Base-by-base conservation (phyloP, 768 basidiomycete species). In the Amanita molliuscula region DNA sequence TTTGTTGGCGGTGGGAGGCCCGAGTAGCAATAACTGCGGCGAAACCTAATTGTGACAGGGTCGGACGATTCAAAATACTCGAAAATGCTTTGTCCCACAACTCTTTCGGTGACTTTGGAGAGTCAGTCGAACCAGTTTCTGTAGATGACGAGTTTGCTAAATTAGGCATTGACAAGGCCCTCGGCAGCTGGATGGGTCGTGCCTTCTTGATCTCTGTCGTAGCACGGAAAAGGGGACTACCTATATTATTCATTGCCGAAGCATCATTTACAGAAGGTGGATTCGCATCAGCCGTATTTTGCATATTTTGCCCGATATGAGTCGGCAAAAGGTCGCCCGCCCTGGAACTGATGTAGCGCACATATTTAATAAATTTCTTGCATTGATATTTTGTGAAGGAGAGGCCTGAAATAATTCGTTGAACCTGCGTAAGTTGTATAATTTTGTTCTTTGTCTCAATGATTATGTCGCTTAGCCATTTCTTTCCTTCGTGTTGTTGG, bases 381-480 rank as follows among this genome's bases (percentile, higher is more conserved):
- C 11, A 37, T 26, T 46, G 34, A 23, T 18, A 18, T n/a, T 43
- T 35, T 20, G 25, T 31, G 25, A 25, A 26, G 7, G 25, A 1
- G 28, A 45, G 5, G 3, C 35, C 25, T 4, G 51, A 25, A 7
- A 16, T 18, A n/a, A 52, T 16, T 20, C 18, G 41, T 6, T 15
- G 26, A 25, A 50, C 8, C 3, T 28, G 44, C 11, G 44, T 1
- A 3, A 46, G 8, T 29, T 43, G 43, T 28, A 18, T 18, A 33
- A 70, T 54, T 36, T 57, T 58, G 18, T 61, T 59, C 36, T 59
- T 63, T 28, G 64, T 53, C 41, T 77, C 77, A 28, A 62, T 56
- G 16, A 76, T 57, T 2, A 74, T 71, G 51, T 81, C 80, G 31
- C 69, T 67, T 11, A 82, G 72, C 78, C 79, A 81, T 58, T 78